phyloP scores from a whole-genome alignment of 2,329 filamentous ascomycete species.

The Lachnellula cervina region DNA sequence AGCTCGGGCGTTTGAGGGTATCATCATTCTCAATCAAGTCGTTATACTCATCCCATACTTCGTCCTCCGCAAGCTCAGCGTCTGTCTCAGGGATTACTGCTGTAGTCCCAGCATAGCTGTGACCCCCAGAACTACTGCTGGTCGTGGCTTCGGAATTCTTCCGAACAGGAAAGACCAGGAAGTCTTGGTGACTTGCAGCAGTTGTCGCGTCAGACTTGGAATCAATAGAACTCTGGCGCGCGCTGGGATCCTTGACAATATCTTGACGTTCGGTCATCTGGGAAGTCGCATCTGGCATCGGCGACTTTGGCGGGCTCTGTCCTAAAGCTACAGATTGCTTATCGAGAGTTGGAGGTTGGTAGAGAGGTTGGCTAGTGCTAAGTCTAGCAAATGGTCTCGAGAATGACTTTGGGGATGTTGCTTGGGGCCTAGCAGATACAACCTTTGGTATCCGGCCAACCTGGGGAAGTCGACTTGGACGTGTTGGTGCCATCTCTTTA shows the following conservation, averaged over 20 bases:
- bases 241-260: background rate
- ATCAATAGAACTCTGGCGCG: conserved; percentile 20
- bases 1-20: conserved; percentile 40
- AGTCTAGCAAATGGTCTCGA: conserved; percentile 71
- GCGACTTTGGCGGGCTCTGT: conserved; percentile 34
- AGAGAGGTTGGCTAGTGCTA: conserved; percentile 40
- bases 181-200: conserved; percentile 46
- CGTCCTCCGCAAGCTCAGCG: conserved; percentile 75
- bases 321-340: conserved; percentile 45
- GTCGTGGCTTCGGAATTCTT: conserved; percentile 64
- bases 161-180: conserved; percentile 67
- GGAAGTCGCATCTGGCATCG: conserved; percentile 16
- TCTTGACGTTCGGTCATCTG: background rate
- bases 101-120: conserved; percentile 57
- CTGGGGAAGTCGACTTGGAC: conserved; percentile 59
- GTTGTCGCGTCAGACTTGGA: conserved; percentile 16
- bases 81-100: conserved; percentile 59
- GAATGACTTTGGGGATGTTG: conserved; percentile 72
- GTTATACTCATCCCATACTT: conserved; percentile 93
- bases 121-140: conserved; percentile 55
- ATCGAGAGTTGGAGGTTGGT: conserved; percentile 28
- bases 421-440: conserved; percentile 61
- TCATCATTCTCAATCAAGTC: conserved; percentile 72
- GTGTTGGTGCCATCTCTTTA: conserved; percentile 1
- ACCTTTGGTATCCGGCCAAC: conserved; percentile 87